Evolutionary conservation across 768 basidiomycete genomes (phyloP), one percentile per base, ranked within the genome.

Genomic region (Leccinum disarticulatum): DNA sequence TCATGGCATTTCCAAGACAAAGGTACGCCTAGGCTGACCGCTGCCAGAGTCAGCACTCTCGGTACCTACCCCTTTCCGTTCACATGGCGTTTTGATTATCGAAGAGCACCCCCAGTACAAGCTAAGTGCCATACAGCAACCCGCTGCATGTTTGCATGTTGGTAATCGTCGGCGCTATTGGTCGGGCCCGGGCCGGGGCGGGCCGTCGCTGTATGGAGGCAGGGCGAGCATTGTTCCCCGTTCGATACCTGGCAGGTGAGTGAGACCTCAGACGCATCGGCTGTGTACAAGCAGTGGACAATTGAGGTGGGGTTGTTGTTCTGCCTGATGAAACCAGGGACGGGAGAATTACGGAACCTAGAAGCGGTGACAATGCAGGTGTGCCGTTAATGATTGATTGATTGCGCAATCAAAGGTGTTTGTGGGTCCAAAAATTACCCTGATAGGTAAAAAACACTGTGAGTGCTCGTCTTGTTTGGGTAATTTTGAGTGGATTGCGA

Each of bases 351-450:
- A 19, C 52, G 27, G 7, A 15, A 22, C 10, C 47, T 13, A 10
- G 52, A 22, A 25, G 36, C 6, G 17, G 13, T 6, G 13, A 47
- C 46, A 63, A 56, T 33, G 52, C 28, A n/a, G 27, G 1, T 46
- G 1, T 46, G 52, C 13, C 36, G 55, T 64, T 33, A 13, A 36
- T 13, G 9, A 52, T 33, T 70, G 62, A 61, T 66, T 65, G 72
- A 73, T 73, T 73, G 72, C 65, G 61, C 62, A 62, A 60, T 61
- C 50, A 61, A 70, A 52, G 54, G 66, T 50, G 28, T 46, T 30
- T 75, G 66, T 73, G 65, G 72, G 72, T 75, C 72, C 72, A 52
- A 7, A 64, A 74, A 58, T 64, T 69, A 1, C 73, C 68, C 36
- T 55, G 33, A 11, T 43, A 61, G 65, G 72, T 56, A 62, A 70